Evolutionary conservation across 352 stramenopile species (phyloP).

Genomic region (Globisporangium recalcitrans): DNA sequence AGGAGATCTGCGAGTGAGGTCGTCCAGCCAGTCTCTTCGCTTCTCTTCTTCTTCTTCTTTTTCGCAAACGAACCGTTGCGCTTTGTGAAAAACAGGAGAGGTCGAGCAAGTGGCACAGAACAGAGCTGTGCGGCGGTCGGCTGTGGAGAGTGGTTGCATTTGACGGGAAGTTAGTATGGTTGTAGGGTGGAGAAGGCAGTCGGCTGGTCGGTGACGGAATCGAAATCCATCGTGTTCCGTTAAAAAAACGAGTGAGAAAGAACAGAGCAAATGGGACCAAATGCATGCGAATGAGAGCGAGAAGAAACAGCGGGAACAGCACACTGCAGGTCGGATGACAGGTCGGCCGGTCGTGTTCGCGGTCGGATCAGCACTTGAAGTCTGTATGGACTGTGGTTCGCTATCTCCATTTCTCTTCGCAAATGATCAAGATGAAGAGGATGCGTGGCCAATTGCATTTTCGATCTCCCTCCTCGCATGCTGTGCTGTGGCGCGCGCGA

Average conservation of each 20-base stretch:
- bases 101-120: neutral
- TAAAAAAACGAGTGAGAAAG: neutral
- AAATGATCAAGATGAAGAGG: no score
- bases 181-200: neutral
- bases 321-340: constrained; percentile 3
- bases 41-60: no score
- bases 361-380: neutral
- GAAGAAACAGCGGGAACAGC: neutral
- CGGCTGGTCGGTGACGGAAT: neutral
- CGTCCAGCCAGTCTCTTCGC: neutral
- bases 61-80: neutral
- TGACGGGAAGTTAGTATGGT: neutral
- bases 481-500: no score
- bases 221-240: constrained; percentile 1
- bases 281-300: neutral
- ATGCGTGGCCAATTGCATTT: no score
- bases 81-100: neutral
- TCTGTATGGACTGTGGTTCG: neutral
- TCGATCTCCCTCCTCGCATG: no score
- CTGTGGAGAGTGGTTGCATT: neutral
- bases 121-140: neutral
- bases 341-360: constrained; percentile 1
- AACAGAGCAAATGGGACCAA: neutral
- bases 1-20: constrained; percentile 3
- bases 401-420: no score